Percentiles rank a stretch among this genome's conserved stretches.
phyloP scores from a whole-genome alignment of 139 green algal genomes.

The Astrephomene gubernaculifera region DNA sequence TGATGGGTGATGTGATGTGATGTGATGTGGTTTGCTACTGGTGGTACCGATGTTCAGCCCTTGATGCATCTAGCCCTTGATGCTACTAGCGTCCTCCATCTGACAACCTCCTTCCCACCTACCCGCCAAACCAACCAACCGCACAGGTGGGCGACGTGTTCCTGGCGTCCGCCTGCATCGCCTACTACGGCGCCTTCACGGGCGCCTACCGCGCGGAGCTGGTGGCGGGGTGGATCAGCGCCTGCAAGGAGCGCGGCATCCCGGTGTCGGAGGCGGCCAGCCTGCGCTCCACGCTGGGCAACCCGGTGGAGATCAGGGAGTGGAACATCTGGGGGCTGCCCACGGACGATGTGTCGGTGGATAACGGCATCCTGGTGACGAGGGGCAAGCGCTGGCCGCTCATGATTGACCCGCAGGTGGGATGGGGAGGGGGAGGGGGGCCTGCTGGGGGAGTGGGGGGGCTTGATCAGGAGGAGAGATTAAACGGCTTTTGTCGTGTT shows the following conservation, averaged over 20 bases:
- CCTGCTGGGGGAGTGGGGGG: too few species aligned
- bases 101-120: too few species aligned
- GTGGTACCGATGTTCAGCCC: too few species aligned
- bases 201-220: constrained; percentile 79
- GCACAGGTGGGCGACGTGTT: constrained; percentile 78
- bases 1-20: too few species aligned
- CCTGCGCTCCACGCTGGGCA: constrained; percentile 73
- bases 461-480: not conserved
- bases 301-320: constrained; percentile 81
- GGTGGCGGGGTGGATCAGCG: constrained; percentile 70
- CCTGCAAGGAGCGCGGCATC: constrained; percentile 66
- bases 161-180: constrained; percentile 77
- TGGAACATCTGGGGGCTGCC: constrained; percentile 87
- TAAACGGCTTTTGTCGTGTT: too few species aligned
- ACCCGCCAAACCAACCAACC: too few species aligned
- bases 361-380: constrained; percentile 88
- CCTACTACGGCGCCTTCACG: constrained; percentile 90
- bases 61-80: too few species aligned
- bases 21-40: too few species aligned
- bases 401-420: constrained; percentile 89
- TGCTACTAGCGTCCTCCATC: too few species aligned
- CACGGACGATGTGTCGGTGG: constrained; percentile 80
- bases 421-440: not conserved
- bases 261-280: constrained; percentile 66
- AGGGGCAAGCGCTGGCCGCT: constrained; percentile 85